These are phyloP conservation scores for Pseudozyma tsukubaensis DNA, from an alignment of 1,284 basidiomycete genomes.

Conservation along the genomic window DNA sequence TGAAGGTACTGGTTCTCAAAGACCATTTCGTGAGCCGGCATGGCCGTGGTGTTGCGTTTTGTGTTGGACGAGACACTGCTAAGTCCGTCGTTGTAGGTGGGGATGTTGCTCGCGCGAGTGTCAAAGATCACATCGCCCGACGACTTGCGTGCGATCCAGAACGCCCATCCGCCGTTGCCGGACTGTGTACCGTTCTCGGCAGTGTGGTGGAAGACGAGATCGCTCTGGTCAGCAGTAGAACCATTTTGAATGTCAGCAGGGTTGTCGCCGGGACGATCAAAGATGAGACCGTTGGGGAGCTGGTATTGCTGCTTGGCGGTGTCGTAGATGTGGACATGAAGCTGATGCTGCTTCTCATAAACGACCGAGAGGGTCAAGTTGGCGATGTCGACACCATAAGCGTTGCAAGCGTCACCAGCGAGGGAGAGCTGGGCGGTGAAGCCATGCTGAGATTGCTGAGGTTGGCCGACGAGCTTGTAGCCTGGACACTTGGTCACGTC, in stretches of 20 bases:
- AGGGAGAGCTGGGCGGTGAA: conserved; percentile 75
- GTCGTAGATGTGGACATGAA: conserved; percentile 81
- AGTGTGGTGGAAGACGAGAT: conserved; percentile 75
- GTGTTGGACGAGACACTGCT: conserved; percentile 29
- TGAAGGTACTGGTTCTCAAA: conserved; percentile 83
- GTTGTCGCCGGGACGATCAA: conserved; percentile 73
- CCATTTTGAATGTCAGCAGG: conserved; percentile 37
- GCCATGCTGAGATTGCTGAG: conserved; percentile 67
- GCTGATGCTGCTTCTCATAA: conserved; percentile 72
- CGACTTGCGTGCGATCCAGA: conserved; percentile 77
- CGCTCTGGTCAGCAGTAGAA: conserved; percentile 41
- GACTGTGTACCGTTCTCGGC: conserved; percentile 68
- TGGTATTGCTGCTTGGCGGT: conserved; percentile 75
- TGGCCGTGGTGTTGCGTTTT: conserved; percentile 55
- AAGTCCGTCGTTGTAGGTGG: conserved; percentile 48
- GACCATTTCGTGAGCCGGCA: conserved; percentile 64
- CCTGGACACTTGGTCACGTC: conserved; percentile 46
- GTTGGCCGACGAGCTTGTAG: conserved; percentile 47
- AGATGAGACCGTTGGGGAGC: conserved; percentile 75
- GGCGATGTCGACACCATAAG: conserved; percentile 77
- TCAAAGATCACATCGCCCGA: conserved; percentile 77
- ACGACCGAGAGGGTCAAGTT: conserved; percentile 76
- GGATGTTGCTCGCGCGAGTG: conserved; percentile 72
- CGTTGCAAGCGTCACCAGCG: conserved; percentile 76
- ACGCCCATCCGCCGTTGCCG: conserved; percentile 74